Evolutionary conservation across 2,329 filamentous ascomycete genomes (phyloP).

Genomic region (Pseudohalonectria lignicola): DNA sequence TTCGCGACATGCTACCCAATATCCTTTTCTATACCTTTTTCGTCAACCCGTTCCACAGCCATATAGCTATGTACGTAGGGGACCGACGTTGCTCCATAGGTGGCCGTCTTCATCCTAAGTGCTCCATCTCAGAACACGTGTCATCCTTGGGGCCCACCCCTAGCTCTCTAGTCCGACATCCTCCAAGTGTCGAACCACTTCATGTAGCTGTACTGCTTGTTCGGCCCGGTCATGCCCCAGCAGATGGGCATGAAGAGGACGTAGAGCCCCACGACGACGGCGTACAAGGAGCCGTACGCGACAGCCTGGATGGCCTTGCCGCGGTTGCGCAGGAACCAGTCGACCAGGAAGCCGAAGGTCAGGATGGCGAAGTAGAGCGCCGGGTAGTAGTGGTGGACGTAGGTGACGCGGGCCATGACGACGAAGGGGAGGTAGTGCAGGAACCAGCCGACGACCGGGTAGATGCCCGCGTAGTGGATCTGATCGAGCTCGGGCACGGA

Average conservation of each 20-base stretch:
- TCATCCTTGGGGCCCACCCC: too few relatives aligned
- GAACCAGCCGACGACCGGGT: constrained; percentile 89
- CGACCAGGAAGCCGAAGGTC: constrained; percentile 73
- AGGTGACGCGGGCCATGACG: constrained; percentile 96
- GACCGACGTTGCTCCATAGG: too few relatives aligned
- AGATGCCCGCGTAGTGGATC: constrained; percentile 87
- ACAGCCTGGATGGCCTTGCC: constrained; percentile 51
- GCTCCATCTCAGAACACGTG: too few relatives aligned
- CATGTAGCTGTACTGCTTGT: constrained; percentile 78
- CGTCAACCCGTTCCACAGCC: too few relatives aligned
- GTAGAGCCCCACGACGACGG: constrained; percentile 68
- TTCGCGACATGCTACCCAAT: too few relatives aligned
- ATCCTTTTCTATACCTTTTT: too few relatives aligned
- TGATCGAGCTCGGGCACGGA: constrained; percentile 74
- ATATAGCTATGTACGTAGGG: too few relatives aligned
- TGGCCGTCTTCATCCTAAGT: too few relatives aligned
- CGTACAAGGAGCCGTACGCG: constrained; percentile 67
- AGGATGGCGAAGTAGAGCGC: constrained; percentile 96
- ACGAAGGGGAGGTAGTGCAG: constrained; percentile 94
- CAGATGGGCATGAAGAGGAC: constrained; percentile 86
- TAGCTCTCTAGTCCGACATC: constrained; percentile 52
- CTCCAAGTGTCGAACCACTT: constrained; percentile 90
- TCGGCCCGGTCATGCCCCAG: constrained; percentile 86
- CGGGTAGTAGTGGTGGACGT: constrained; percentile 98
- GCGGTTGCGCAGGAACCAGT: constrained; percentile 68